phyloP scores from a whole-genome alignment of 73 alveolate species.

The Breviolum minutum region DNA sequence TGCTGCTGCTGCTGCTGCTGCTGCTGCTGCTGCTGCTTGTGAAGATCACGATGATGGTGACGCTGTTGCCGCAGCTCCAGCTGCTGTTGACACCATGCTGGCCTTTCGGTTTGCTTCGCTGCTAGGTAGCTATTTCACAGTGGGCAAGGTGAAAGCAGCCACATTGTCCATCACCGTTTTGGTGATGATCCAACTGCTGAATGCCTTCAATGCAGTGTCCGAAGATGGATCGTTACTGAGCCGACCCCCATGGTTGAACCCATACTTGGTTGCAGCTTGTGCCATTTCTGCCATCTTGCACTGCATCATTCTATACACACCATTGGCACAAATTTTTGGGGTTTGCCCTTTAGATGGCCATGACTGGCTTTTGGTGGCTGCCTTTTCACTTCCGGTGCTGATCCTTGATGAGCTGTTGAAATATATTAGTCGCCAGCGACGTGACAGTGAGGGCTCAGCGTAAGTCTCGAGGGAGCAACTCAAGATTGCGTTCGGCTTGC shows the following conservation, averaged over 20 bases:
- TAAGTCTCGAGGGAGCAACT: slow-evolving; percentile 48
- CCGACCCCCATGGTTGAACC: slow-evolving; percentile 96
- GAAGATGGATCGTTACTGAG: slow-evolving; percentile 96
- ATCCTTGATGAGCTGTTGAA: slow-evolving; percentile 97
- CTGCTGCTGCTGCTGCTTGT: too few species aligned
- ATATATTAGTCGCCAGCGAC: slow-evolving; percentile 23
- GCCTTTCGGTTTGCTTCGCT: too few species aligned
- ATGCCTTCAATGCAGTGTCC: slow-evolving; percentile 99
- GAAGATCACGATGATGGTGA: too few species aligned
- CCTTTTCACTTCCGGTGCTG: slow-evolving; percentile 98
- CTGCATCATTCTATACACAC: slow-evolving; percentile 96
- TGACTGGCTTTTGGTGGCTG: slow-evolving; percentile 97
- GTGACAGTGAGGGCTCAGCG: background rate
- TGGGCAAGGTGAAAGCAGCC: slow-evolving; percentile 80
- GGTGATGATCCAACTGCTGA: slow-evolving; percentile 99
- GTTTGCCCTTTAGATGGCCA: slow-evolving; percentile 97
- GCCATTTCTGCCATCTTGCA: slow-evolving; percentile 74
- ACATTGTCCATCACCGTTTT: slow-evolving; percentile 76
- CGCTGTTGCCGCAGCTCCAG: too few species aligned
- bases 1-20: too few species aligned
- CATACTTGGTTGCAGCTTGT: slow-evolving; percentile 95
- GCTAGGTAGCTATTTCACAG: slow-evolving; percentile 25
- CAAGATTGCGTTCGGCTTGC: slow-evolving; percentile 48
- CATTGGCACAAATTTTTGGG: slow-evolving; percentile 97
- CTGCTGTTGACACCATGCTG: too few species aligned